A percentile compares a stretch with the other conserved stretches of the same genome.
phyloP scores from a whole-genome alignment of 2,329 filamentous ascomycete species.

The Teratosphaeriaceae sp. region DNA sequence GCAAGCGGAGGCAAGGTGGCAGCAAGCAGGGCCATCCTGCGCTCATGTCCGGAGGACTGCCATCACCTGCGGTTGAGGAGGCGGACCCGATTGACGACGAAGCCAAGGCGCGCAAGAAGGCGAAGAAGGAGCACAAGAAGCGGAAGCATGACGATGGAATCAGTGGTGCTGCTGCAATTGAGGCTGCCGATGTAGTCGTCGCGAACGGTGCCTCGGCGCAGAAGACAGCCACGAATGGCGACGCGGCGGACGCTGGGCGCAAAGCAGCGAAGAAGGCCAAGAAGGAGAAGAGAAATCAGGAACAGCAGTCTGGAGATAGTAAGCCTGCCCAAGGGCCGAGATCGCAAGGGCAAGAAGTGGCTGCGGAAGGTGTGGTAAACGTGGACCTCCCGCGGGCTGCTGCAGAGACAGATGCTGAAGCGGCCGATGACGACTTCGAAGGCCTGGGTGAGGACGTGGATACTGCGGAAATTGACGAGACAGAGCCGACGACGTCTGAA shows the following conservation, averaged over 20 bases:
- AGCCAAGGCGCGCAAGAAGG: constrained; percentile 18
- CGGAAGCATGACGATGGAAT: constrained; percentile 16
- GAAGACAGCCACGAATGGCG: neutral
- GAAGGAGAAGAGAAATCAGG: constrained; percentile 14
- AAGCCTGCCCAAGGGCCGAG: constrained; percentile 2
- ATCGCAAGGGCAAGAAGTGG: constrained; percentile 13
- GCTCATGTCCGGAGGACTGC: constrained; percentile 29
- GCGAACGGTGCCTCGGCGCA: constrained; percentile 5
- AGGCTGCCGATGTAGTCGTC: constrained; percentile 4
- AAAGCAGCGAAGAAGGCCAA: constrained; percentile 18
- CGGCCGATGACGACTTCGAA: constrained; percentile 23
- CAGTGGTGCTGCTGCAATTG: constrained; percentile 8
- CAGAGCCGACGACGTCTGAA: neutral
- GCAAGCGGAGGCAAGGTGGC: constrained; percentile 17
- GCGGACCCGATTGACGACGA: constrained; percentile 13
- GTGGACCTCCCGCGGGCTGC: constrained; percentile 23
- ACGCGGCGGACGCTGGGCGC: constrained; percentile 14
- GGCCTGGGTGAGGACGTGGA: neutral
- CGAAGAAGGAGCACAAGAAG: constrained; percentile 29
- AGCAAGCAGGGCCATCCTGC: constrained; percentile 19
- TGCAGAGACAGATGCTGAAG: constrained; percentile 10
- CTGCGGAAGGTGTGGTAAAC: constrained; percentile 23
- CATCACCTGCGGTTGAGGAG: constrained; percentile 22
- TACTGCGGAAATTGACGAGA: neutral
- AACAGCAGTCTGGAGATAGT: constrained; percentile 1